A percentile compares a stretch with the other conserved stretches of the same genome.
Conservation (phyloP, 1,284 basidiomycete genomes). For the Cronartium quercuum region DNA sequence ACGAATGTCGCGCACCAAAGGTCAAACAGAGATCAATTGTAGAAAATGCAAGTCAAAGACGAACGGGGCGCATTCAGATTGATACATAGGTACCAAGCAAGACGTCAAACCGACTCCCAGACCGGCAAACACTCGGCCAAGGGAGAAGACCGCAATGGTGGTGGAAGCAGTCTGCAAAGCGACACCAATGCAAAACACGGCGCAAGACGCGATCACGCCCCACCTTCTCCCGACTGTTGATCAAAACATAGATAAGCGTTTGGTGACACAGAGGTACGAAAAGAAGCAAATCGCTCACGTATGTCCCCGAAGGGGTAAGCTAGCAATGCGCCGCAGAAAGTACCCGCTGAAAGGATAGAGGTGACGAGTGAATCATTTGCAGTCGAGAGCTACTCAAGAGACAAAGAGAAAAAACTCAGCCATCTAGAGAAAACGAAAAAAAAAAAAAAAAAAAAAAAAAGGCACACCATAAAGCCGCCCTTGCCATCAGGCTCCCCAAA, state of each 20-base stretch:
- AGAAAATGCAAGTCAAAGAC: background rate
- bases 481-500: slow-evolving; percentile 14
- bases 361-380: slow-evolving; percentile 35
- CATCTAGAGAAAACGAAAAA: no score
- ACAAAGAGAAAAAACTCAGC: background rate
- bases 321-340: slow-evolving; percentile 19
- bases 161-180: slow-evolving; percentile 38
- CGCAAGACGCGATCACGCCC: slow-evolving; percentile 34
- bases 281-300: background rate
- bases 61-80: slow-evolving; percentile 47
- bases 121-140: slow-evolving; percentile 47
- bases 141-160: slow-evolving; percentile 42
- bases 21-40: background rate
- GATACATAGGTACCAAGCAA: slow-evolving; percentile 47
- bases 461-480: slow-evolving; percentile 7
- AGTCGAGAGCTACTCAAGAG: slow-evolving; percentile 5
- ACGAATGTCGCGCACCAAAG: background rate
- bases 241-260: background rate
- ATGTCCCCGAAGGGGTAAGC: slow-evolving; percentile 36
- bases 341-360: slow-evolving; percentile 29
- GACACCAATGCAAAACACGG: slow-evolving; percentile 31
- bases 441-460: no score
- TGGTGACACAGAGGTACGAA: background rate
- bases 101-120: slow-evolving; percentile 47
- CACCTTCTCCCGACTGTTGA: slow-evolving; percentile 10